Evolutionary conservation across 495 filamentous ascomycete species (phyloP).

Genomic region (Neurospora sp.): DNA sequence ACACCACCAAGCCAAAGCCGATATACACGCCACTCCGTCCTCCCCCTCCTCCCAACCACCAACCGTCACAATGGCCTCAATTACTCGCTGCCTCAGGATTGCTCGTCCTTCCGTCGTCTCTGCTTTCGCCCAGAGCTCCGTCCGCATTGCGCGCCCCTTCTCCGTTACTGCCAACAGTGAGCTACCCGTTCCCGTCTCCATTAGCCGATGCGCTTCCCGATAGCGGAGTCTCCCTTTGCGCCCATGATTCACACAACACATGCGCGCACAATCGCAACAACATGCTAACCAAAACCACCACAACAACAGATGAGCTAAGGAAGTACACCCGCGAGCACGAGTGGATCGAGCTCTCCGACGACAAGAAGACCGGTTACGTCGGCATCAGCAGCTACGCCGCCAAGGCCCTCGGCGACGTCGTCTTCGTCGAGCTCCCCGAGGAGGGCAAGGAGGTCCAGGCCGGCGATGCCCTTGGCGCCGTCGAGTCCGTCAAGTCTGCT

Average conservation of each 20-base stretch:
- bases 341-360: conserved; percentile 80
- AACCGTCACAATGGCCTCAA: conserved; percentile 34
- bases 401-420: conserved; percentile 84
- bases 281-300: conserved; percentile 3
- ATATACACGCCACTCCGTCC: background rate
- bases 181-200: conserved; percentile 6
- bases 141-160: conserved; percentile 29
- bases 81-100: conserved; percentile 34
- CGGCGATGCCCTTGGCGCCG: conserved; percentile 80
- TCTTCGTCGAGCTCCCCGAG: conserved; percentile 87
- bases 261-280: background rate
- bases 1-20: background rate
- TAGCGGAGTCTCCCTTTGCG: background rate
- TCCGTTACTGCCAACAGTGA: conserved; percentile 35
- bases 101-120: conserved; percentile 30
- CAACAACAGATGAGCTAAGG: conserved; percentile 47
- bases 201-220: background rate
- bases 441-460: conserved; percentile 49
- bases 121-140: conserved; percentile 25
- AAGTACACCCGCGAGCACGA: conserved; percentile 97
- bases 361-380: conserved; percentile 60
- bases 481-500: conserved; percentile 96
- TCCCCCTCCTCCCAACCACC: background rate
- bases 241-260: background rate
- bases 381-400: conserved; percentile 90